Evolutionary conservation across 768 basidiomycete genomes (phyloP).

Genomic region (Paxillus ammoniavirescens): DNA sequence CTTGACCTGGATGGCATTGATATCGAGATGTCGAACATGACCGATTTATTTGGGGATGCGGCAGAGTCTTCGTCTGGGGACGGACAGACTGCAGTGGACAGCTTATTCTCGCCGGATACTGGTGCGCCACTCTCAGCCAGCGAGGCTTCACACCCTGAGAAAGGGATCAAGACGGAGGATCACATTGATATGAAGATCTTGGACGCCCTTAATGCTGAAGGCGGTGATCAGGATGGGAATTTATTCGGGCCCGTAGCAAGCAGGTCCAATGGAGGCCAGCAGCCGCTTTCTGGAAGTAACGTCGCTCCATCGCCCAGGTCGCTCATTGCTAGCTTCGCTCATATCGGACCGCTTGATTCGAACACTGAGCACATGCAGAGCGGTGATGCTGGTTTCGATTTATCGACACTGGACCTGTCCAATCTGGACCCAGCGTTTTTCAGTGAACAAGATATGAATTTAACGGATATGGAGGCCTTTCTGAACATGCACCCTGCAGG

Average conservation of each 20-base stretch:
- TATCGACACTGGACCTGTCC: slow-evolving; percentile 46
- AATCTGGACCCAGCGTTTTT: slow-evolving; percentile 45
- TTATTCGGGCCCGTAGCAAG: slow-evolving; percentile 25
- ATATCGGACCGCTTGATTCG: slow-evolving; percentile 12
- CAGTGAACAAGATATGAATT: slow-evolving; percentile 41
- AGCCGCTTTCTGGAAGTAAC: slow-evolving; percentile 15
- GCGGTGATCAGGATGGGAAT: slow-evolving; percentile 14
- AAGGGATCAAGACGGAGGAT: slow-evolving; percentile 13
- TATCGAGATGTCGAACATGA: slow-evolving; percentile 51
- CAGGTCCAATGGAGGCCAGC: slow-evolving; percentile 4
- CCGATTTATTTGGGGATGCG: slow-evolving; percentile 55
- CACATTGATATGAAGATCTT: slow-evolving; percentile 37
- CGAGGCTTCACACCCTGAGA: slow-evolving; percentile 16
- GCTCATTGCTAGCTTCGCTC: slow-evolving; percentile 43
- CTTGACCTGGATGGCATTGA: slow-evolving; percentile 71
- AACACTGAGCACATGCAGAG: slow-evolving; percentile 20
- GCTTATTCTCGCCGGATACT: slow-evolving; percentile 50
- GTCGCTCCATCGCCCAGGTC: slow-evolving; percentile 40
- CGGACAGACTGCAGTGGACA: slow-evolving; percentile 38
- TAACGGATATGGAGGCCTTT: slow-evolving; percentile 55
- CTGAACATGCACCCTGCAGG: slow-evolving; percentile 41
- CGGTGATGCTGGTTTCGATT: slow-evolving; percentile 42
- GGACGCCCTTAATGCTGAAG: slow-evolving; percentile 29
- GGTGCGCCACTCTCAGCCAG: slow-evolving; percentile 14
- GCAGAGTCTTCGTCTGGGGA: slow-evolving; percentile 36